Base-by-base conservation (phyloP, 805 yeast genomes). In the Vanderwaltozyma verrucispora region DNA sequence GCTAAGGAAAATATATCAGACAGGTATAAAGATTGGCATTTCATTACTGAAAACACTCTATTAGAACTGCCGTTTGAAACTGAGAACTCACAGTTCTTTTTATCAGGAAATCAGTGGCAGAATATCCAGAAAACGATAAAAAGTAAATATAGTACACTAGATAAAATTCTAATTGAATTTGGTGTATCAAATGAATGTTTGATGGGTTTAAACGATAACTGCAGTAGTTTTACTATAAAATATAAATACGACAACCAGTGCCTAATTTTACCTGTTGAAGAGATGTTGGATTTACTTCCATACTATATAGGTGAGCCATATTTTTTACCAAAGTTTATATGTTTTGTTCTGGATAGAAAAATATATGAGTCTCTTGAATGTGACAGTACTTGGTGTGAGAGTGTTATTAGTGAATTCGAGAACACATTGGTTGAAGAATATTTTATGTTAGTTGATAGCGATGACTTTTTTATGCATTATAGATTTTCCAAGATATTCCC, bases 11-110 rank as follows among this genome's bases (percentile, higher is more conserved):
- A 38, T 4, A 40, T 48, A 12, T 46, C 56, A 11, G 40, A 40
- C 13, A 47, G 44, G 31, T 51, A 40, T 41, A 37, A 41, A 25
- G 60, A 56, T 37, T 56, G 59, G 59, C 47, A 46, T 41, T 53
- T 54, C 31, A 44, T 56, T 19, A 42, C 39, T 5, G 35, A 40
- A 12, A 35, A 49, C 37, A 21, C 26, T 17, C 14, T 2, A 6
- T 20, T 30, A 3, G 12, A 4, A 5, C 35, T 30, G 3, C 14
- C 14, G 18, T 31, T 28, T 5, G 13, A 31, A 3, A 25, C 19
- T 14, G 27, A 20, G 9, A 20, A n/a, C 21, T 35, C 26, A 14
- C 32, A 31, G 9, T 35, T 13, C 8, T 33, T 33, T 15, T 20
- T 33, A 28, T 15, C 20, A 10, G 36, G 36, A 2, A 18, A 23